Evolutionary conservation across 1,284 basidiomycete species (phyloP).

Genomic region (Hypsizygus ulmarius): DNA sequence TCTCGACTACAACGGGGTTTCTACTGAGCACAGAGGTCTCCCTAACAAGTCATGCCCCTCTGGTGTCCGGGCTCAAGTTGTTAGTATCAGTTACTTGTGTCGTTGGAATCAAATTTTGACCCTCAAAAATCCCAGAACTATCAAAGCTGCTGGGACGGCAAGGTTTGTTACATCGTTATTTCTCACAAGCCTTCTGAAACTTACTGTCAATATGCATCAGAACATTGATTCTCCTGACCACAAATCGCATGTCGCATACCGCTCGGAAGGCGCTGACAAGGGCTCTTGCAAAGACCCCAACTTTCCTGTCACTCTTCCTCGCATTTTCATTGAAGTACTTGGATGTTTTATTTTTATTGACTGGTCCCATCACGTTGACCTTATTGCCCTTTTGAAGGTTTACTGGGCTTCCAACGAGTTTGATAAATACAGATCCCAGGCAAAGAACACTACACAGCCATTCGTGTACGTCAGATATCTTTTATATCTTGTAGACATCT

Average conservation of each 20-base stretch:
- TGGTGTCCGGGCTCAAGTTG: constrained; percentile 45
- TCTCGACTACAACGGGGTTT: constrained; percentile 40
- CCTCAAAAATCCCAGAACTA: constrained; percentile 36
- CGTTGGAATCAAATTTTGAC: not conserved
- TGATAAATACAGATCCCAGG: constrained; percentile 29
- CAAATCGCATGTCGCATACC: constrained; percentile 43
- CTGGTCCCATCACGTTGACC: not conserved
- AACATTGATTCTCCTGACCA: constrained; percentile 42
- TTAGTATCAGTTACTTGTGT: constrained; percentile 22
- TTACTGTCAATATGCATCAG: constrained; percentile 16
- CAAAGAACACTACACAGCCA: constrained; percentile 38
- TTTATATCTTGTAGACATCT: not conserved
- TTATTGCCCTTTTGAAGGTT: constrained; percentile 25
- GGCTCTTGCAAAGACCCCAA: constrained; percentile 37
- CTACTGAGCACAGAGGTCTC: constrained; percentile 34
- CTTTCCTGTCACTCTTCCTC: constrained; percentile 37
- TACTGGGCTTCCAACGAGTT: constrained; percentile 38
- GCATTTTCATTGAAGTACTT: constrained; percentile 41
- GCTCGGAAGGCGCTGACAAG: constrained; percentile 39
- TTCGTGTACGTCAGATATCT: constrained; percentile 32
- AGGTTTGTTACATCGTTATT: constrained; percentile 26
- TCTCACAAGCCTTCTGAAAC: not conserved
- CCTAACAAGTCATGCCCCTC: constrained; percentile 35
- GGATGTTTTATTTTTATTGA: not conserved
- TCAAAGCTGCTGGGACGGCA: constrained; percentile 47